Evolutionary conservation across 495 filamentous ascomycete species (phyloP).

Genomic region (Rusavskia elegans): DNA sequence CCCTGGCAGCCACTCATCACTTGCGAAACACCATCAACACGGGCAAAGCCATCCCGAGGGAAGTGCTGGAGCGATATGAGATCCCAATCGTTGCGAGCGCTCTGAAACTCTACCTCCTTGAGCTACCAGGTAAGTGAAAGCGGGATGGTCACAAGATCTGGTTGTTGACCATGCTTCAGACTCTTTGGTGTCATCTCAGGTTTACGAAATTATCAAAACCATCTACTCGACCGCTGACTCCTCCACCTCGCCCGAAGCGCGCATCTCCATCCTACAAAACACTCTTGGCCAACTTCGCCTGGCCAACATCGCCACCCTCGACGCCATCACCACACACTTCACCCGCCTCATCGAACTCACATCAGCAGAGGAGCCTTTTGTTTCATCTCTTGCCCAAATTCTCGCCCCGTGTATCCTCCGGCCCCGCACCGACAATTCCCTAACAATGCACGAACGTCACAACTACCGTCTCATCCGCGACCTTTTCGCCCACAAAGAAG

Average conservation of each 20-base stretch:
- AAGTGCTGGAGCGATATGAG: conserved; percentile 71
- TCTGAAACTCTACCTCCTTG: conserved; percentile 88
- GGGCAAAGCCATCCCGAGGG: conserved; percentile 63
- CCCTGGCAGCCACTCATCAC: conserved; percentile 70
- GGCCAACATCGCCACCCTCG: conserved; percentile 94
- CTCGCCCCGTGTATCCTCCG: conserved; percentile 81
- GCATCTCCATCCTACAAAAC: conserved; percentile 85
- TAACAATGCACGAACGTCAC: conserved; percentile 92
- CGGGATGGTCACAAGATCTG: not conserved
- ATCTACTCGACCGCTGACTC: conserved; percentile 48
- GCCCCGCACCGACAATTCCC: conserved; percentile 65
- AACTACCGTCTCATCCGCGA: conserved; percentile 85
- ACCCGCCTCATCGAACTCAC: conserved; percentile 93
- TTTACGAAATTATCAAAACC: conserved; percentile 97
- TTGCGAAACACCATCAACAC: conserved; percentile 72
- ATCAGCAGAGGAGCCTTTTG: conserved; percentile 79
- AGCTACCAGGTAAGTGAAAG: conserved; percentile 63
- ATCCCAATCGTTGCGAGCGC: conserved; percentile 86
- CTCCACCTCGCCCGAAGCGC: conserved; percentile 57
- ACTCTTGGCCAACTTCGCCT: conserved; percentile 88
- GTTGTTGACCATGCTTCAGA: conserved; percentile 31
- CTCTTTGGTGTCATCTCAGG: conserved; percentile 91
- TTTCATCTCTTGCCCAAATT: conserved; percentile 57
- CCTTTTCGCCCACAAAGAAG: conserved; percentile 82
- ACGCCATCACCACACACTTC: conserved; percentile 96